Evolutionary conservation across 345 rosid species (phyloP), one percentile per base, ranked within the genome.

Genomic region (Rhizophora apiculata): DNA sequence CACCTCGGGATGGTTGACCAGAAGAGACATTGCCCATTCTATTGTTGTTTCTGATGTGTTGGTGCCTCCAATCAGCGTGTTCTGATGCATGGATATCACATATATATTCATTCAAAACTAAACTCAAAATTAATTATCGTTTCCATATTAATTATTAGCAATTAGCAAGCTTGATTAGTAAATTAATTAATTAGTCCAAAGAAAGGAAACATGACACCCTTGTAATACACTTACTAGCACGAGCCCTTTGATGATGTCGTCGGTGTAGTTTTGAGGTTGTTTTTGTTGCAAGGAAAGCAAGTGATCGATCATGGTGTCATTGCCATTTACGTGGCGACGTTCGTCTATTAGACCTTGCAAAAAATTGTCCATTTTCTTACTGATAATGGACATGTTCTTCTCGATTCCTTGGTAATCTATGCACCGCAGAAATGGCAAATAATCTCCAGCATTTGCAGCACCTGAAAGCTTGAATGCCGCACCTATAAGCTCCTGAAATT

Each of bases 211-310:
- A 34, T 7, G 37, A 34, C 37, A 1, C 37, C 37, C 8, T 18
- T 9, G 4, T 10, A 8, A n/a, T 21, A 8, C 39, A 67, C 60
- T 69, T 29, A 72, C 80, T 65, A 68, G 9, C 10, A 77, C 15
- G 0, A 63, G 57, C 27, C 73, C 78, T 54, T 69, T 73, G 71
- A 69, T 65, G 2, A 73, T 60, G 6, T 56, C 65, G 26, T 79
- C 82, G 6, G 82, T 29, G 39, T 68, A 79, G 26, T 59, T 61
- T 3, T 79, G 63, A 5, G 86, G 82, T 27, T 85, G 63, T 19
- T 74, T 67, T 65, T 79, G 71, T 75, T 83, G 82, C 4, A 77
- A 46, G 63, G 66, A 66, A 8, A 79, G 71, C 76, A 83, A 66
- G 31, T 61, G 79, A 43, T 72, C 67, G 1, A 81, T 72, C 76